These are phyloP conservation scores for Capillidium rhysosporum DNA, from an alignment of 371 early-diverging fungal genomes.

Conservation along the genomic window DNA sequence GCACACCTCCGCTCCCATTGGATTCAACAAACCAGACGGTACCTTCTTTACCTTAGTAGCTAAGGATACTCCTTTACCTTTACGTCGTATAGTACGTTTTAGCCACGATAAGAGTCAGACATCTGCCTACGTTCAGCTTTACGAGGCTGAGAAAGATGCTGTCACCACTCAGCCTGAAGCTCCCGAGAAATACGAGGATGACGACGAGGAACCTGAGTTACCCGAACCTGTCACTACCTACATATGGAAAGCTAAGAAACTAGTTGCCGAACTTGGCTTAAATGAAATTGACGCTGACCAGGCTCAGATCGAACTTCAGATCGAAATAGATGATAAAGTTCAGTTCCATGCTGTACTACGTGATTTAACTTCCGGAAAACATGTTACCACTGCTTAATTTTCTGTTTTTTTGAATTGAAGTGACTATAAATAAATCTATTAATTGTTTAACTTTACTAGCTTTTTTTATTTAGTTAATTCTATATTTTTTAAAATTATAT, in stretches of 20 bases:
- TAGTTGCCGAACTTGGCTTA: constrained; percentile 21
- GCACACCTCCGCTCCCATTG: constrained; percentile 39
- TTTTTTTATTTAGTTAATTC: too few relatives aligned
- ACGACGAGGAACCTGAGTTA: constrained; percentile 17
- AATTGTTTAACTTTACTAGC: too few relatives aligned
- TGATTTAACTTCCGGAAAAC: not conserved
- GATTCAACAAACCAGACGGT: constrained; percentile 37
- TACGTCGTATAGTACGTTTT: constrained; percentile 44
- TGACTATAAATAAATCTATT: too few relatives aligned
- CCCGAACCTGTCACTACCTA: constrained; percentile 18
- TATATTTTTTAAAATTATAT: too few relatives aligned
- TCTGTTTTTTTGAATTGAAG: too few relatives aligned
- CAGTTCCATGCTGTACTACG: not conserved
- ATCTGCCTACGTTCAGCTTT: constrained; percentile 46
- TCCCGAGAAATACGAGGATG: constrained; percentile 17
- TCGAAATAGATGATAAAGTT: not conserved
- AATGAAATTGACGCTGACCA: constrained; percentile 10
- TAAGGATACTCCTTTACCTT: constrained; percentile 54
- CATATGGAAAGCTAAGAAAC: constrained; percentile 18
- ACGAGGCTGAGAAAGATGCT: constrained; percentile 37
- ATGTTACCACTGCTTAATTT: not conserved
- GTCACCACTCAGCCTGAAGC: constrained; percentile 23
- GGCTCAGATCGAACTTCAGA: constrained; percentile 2
- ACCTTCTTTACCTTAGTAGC: constrained; percentile 43
- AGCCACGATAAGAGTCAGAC: constrained; percentile 29